Conservation (phyloP, 163 green algal species). For the Picocystis sp. region DNA sequence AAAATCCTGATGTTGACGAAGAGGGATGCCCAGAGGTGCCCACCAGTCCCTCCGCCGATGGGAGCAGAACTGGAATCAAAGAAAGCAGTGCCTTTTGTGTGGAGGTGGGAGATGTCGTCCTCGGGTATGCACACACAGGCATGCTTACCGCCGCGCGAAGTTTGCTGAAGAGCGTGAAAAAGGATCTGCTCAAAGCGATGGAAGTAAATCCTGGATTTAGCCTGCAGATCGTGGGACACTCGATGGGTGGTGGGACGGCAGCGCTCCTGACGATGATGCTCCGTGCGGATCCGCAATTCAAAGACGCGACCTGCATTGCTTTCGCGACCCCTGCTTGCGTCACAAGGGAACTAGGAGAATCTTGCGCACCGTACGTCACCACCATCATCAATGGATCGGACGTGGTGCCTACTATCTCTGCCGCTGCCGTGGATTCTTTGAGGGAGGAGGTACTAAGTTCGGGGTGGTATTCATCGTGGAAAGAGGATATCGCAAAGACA, state of each 20-base stretch:
- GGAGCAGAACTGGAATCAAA: no score
- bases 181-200: conserved; percentile 31
- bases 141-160: conserved; percentile 74
- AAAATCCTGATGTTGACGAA: neutral
- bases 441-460: conserved; percentile 13
- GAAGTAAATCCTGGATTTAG: conserved; percentile 26
- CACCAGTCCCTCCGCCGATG: no score
- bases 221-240: conserved; percentile 43
- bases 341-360: conserved; percentile 55
- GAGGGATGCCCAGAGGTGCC: no score
- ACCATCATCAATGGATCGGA: conserved; percentile 57
- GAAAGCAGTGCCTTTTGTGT: neutral
- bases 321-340: conserved; percentile 74
- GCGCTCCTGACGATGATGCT: conserved; percentile 77
- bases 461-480: no score
- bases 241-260: conserved; percentile 58
- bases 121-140: conserved; percentile 64
- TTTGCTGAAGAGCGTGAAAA: conserved; percentile 24
- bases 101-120: conserved; percentile 18
- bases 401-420: conserved; percentile 52
- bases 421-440: conserved; percentile 17
- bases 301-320: conserved; percentile 35
- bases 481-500: no score
- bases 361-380: conserved; percentile 54
- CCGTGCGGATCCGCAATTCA: conserved; percentile 23